Percentiles rank a stretch among this genome's conserved stretches.
These are phyloP conservation scores for Geosmithia morbida DNA, from an alignment of 2,329 filamentous ascomycete species.

Conservation along the genomic window DNA sequence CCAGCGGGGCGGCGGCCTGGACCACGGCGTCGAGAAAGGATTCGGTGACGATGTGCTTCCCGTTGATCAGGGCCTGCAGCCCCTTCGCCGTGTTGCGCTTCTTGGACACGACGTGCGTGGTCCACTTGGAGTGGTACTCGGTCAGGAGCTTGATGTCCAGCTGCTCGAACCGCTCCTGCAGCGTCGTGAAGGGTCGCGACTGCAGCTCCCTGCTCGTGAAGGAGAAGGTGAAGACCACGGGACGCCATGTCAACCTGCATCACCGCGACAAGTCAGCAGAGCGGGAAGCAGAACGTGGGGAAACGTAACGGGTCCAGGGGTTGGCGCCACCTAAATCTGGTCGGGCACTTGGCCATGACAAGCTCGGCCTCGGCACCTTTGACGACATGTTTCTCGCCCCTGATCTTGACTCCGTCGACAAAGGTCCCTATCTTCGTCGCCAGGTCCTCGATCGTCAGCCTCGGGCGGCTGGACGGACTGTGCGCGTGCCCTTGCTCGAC, in stretches of 20 bases:
- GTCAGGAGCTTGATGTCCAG: constrained; percentile 78
- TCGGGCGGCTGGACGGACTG: constrained; percentile 49
- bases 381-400: constrained; percentile 44
- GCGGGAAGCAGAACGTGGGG: background rate
- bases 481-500: constrained; percentile 54
- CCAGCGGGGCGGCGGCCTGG: constrained; percentile 31
- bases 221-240: constrained; percentile 69
- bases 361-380: constrained; percentile 36
- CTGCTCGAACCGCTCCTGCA: constrained; percentile 56
- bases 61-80: constrained; percentile 74
- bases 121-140: constrained; percentile 55
- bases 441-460: constrained; percentile 61
- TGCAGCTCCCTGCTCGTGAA: constrained; percentile 59
- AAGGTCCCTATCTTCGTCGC: constrained; percentile 74
- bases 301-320: background rate
- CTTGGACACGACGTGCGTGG: constrained; percentile 77
- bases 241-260: constrained; percentile 60
- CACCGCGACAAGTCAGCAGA: background rate
- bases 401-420: constrained; percentile 59
- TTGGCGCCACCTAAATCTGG: constrained; percentile 38
- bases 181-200: constrained; percentile 44
- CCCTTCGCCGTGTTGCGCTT: constrained; percentile 85
- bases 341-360: constrained; percentile 55
- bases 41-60: constrained; percentile 59
- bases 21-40: constrained; percentile 62